Evolutionary conservation across 352 stramenopile species (phyloP).

Genomic region (Globisporangium perplexum): DNA sequence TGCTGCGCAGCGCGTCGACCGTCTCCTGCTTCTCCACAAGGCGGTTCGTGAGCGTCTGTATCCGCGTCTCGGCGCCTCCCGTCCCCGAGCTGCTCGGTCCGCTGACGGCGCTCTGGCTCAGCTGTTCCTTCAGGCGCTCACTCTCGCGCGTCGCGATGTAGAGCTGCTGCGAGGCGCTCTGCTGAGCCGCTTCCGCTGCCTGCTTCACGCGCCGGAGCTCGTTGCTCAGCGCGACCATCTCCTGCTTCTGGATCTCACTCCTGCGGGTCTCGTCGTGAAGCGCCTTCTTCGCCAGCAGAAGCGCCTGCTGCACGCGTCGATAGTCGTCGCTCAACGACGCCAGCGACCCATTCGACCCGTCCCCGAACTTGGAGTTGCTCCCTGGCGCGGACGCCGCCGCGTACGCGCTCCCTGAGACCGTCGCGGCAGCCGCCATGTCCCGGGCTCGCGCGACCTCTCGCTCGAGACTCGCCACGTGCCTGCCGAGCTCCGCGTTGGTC

Average conservation of each 20-base stretch:
- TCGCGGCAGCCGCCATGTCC: constrained; percentile 10
- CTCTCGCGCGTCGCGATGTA: constrained; percentile 32
- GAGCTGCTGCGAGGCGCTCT: constrained; percentile 31
- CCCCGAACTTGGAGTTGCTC: constrained; percentile 5
- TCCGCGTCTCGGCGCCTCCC: constrained; percentile 44
- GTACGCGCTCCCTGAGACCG: background rate
- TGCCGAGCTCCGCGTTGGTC: constrained; percentile 66
- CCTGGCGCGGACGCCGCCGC: background rate
- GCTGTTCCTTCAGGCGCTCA: constrained; percentile 37
- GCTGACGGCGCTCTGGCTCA: constrained; percentile 25
- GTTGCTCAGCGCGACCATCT: constrained; percentile 42
- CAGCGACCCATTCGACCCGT: constrained; percentile 11
- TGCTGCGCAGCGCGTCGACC: constrained; percentile 60
- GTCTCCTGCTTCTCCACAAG: constrained; percentile 82
- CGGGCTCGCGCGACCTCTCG: constrained; percentile 45
- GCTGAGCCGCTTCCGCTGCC: constrained; percentile 23
- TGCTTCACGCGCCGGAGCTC: constrained; percentile 57
- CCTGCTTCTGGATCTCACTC: constrained; percentile 61
- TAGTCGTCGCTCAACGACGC: constrained; percentile 49
- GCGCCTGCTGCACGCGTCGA: constrained; percentile 48
- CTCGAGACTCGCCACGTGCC: constrained; percentile 57
- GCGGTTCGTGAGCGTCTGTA: constrained; percentile 74
- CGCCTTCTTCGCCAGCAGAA: constrained; percentile 68
- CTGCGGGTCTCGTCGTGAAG: constrained; percentile 66
- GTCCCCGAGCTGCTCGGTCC: constrained; percentile 13